Evolutionary conservation across 192 early-diverging fungal species (phyloP), one percentile per base, ranked within the genome.

Genomic region (Endogone sp.): DNA sequence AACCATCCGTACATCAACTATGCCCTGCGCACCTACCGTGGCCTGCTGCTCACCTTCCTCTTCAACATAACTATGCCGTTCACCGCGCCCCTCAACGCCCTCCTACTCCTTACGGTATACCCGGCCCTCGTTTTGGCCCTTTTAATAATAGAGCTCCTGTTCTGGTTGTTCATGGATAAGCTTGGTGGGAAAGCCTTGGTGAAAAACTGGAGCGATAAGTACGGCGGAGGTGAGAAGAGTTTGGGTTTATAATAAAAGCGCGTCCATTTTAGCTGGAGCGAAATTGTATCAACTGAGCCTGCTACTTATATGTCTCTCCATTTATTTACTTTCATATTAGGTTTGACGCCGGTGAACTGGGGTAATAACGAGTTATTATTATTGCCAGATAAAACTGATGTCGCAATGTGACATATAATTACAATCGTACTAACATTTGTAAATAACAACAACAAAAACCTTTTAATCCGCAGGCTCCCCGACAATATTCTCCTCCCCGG

Each of bases 321-420:
- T 26, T 29, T n/a, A 31, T 3, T 56, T 23, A 8, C 62, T 57
- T 37, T n/a, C n/a, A 60, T 61, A 25, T 22, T 64, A 71, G 74
- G 71, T 11, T 64, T 80, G 32, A 57, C 76, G 1, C 29, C 64
- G 3, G 68, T 80, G n/a, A 80, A 80, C 64, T 80, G 78, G 78
- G 76, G 78, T 76, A 73, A 71, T 65, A 25, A 54, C 59, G 8
- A 64, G 23, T 25, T 30, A 25, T 2, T 22, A 59, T 22, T 27
- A 24, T 58, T 54, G n/a, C 55, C 25, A 65, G 23, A 49, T 9
- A 2, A 10, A 49, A 20, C 23, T 23, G 23, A 20, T 32, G 9
- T 44, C 2, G 27, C 56, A 3, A 24, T 10, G 24, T 10, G 27
- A 8, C 29, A n/a, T n/a, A n/a, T n/a, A n/a, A n/a, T n/a, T n/a